Conservation (phyloP, 2,329 filamentous ascomycete species). For the Nannizziopsis arthrosporioides region DNA sequence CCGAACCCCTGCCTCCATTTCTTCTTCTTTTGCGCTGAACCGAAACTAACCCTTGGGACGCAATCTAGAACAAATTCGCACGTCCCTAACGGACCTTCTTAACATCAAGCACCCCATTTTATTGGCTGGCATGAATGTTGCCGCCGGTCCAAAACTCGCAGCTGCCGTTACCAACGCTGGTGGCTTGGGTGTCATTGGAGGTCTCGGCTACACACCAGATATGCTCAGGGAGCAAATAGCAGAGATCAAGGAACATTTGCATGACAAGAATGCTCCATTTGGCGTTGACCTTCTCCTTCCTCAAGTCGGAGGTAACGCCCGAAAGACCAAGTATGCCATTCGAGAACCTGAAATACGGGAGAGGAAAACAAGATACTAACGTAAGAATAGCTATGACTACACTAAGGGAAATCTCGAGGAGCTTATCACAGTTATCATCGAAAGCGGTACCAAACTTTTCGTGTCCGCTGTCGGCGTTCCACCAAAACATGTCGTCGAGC, state of each 20-base stretch:
- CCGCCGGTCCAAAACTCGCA: slow-evolving; percentile 88
- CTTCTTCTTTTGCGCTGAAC: neutral
- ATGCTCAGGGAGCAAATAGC: slow-evolving; percentile 93
- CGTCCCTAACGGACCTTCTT: slow-evolving; percentile 86
- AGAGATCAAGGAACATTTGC: slow-evolving; percentile 79
- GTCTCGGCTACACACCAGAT: slow-evolving; percentile 81
- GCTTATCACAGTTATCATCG: slow-evolving; percentile 83
- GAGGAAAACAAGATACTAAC: slow-evolving; percentile 8
- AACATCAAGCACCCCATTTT: slow-evolving; percentile 95
- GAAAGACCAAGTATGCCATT: slow-evolving; percentile 69
- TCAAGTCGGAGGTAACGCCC: slow-evolving; percentile 84
- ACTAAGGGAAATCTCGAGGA: slow-evolving; percentile 96
- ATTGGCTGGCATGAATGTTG: slow-evolving; percentile 98
- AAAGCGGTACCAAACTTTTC: slow-evolving; percentile 81
- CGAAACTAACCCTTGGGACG: slow-evolving; percentile 16
- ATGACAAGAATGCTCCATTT: slow-evolving; percentile 87
- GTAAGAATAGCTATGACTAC: slow-evolving; percentile 76
- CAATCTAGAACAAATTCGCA: slow-evolving; percentile 68
- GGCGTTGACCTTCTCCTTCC: slow-evolving; percentile 88
- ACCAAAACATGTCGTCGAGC: slow-evolving; percentile 76
- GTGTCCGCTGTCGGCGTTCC: slow-evolving; percentile 94
- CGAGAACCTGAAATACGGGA: neutral
- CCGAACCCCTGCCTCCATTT: slow-evolving; percentile 1
- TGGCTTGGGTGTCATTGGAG: slow-evolving; percentile 90
- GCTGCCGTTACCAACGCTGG: slow-evolving; percentile 95